Evolutionary conservation across 1,284 basidiomycete species (phyloP), one percentile per base, ranked within the genome.

Genomic region (Sanghuangporus baumii): DNA sequence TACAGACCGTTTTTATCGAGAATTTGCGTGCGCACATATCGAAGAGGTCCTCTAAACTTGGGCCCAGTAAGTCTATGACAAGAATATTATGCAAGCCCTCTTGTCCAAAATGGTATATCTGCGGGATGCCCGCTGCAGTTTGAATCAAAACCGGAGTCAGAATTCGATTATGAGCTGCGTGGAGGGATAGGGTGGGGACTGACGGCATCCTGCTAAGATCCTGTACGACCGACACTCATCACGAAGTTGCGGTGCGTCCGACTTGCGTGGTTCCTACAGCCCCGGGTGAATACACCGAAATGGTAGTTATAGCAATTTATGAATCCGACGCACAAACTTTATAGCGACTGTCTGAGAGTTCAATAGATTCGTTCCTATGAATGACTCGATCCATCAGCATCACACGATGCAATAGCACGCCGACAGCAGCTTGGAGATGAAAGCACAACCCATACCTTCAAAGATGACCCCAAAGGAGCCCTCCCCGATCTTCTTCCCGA

Each of bases 171-270:
- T 6, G 40, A 41, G 40, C 43, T 18, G 20, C 16, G 9, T n/a
- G 1, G 20, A 18, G 7, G 12, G 36, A 40, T 36, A 60, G 66
- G 55, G 61, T 36, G 50, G 51, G 55, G 38, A 91, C 93, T 77
- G 72, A 96, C 94, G 83, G 74, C 91, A 96, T 65, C 94, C 94
- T 61, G 89, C 86, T 52, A 98, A 81, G 71, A 97, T 97, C 75
- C 96, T 94, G 81, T 98, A 98, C 50, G 93, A 94, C 66, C 95
- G 87, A 81, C 96, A 98, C 81, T 98, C 95, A 75, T 98, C 95
- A 65, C 95, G 83, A 31, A 98, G 82, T 74, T 98, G 96, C 46
- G 96, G 96, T 9, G 95, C 95, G 76, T 98, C 95, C 36, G 93
- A 94, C 78, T 98, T 98, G 70, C 94, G 81, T 14, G 94, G 94